Base-by-base conservation (phyloP, 2,329 filamentous ascomycete genomes). In the Talaromyces atroroseus region DNA sequence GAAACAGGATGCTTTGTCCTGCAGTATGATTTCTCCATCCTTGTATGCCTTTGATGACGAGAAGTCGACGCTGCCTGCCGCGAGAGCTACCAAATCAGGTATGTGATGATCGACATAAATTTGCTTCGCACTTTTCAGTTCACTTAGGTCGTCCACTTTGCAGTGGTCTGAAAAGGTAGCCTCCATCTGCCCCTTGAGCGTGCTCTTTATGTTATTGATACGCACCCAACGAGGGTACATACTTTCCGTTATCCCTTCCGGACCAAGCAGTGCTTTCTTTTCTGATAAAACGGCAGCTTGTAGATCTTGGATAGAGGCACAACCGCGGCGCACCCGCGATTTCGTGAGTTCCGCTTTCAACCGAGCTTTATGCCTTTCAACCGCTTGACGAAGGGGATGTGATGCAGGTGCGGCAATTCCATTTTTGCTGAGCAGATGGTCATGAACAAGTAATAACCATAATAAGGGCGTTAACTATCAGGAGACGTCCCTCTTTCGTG, bases 1-100 rank as follows among this genome's bases (percentile, higher is more conserved):
- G 66, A 99, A 96, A 68, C 94, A 99, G 0, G 92, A 96, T 0
- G 94, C 92, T 72, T 96, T 97, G 67, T 97, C 94, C 70, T 99
- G 94, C 23, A 97, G 77, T 58, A 97, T 96, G 53, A 97, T 83
- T 48, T 85, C 81, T 1, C 92, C 92, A 1, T 81, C 77, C 14
- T 76, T 80, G 71, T 97, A 97, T 0, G 90, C 87, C 14, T 81
- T 73, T 7, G 84, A 86, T 60, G 85, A 87, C 20, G 84, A 86
- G 45, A 96, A 77, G 65, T 95, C 89, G 6, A 58, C 47, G 38
- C 82, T 78, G 1, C 81, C 80, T 0, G 87, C 83, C 2, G 89
- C 85, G 1, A 96, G 76, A 1, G 91, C 94, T 6, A 99, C 71
- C 3, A 99, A 78, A 64, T 94, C 86, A 0, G 92, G 90, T 7